Evolutionary conservation across 805 yeast species (phyloP).

Genomic region (Ogataea philodendri): DNA sequence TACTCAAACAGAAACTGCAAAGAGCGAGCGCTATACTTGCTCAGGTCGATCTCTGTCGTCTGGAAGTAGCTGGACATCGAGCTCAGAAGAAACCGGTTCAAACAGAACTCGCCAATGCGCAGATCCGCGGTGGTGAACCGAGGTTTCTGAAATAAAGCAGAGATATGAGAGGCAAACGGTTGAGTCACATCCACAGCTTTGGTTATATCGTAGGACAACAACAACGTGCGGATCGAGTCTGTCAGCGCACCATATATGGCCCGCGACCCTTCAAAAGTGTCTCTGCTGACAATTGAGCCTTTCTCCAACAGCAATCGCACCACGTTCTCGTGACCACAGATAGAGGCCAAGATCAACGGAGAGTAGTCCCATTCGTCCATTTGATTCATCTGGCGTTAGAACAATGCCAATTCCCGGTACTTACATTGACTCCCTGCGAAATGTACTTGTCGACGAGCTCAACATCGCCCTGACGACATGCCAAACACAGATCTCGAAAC

Average conservation of each 20-base stretch:
- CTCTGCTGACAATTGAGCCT: slow-evolving; percentile 79
- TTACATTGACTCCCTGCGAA: slow-evolving; percentile 48
- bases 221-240: slow-evolving; percentile 57
- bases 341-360: slow-evolving; percentile 67
- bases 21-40: slow-evolving; percentile 26
- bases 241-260: slow-evolving; percentile 78
- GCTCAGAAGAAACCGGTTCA: slow-evolving; percentile 44
- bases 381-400: slow-evolving; percentile 34
- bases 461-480: slow-evolving; percentile 68
- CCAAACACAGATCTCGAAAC: slow-evolving; percentile 52
- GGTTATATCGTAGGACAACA: slow-evolving; percentile 61
- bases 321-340: slow-evolving; percentile 70
- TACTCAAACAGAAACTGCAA: slow-evolving; percentile 34
- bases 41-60: not conserved
- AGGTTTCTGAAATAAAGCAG: slow-evolving; percentile 40
- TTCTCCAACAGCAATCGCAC: slow-evolving; percentile 58
- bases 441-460: slow-evolving; percentile 60
- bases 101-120: slow-evolving; percentile 25
- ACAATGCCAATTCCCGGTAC: slow-evolving; percentile 16
- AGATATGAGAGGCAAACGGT: slow-evolving; percentile 71
- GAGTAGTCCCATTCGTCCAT: slow-evolving; percentile 74
- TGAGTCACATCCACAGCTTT: slow-evolving; percentile 64
- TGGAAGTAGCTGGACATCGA: slow-evolving; percentile 23
- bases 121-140: slow-evolving; percentile 36
- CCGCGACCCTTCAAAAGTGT: slow-evolving; percentile 75